Conservation (phyloP, 768 basidiomycete species). For the Leccinellum luteum region DNA sequence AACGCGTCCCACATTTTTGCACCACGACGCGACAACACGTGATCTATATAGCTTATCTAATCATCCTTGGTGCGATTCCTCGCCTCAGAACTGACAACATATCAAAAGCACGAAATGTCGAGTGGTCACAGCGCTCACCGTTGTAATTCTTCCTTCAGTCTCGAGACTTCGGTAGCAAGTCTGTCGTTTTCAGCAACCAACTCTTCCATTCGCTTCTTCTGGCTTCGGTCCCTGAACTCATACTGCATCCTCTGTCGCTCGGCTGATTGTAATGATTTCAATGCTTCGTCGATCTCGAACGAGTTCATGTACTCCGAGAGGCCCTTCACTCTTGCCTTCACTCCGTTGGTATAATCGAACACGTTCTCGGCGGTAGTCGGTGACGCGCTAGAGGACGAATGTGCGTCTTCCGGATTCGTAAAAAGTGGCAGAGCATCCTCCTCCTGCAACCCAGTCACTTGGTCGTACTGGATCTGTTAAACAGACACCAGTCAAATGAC, state of each 20-base stretch:
- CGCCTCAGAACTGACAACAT: conserved; percentile 4
- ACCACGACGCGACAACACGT: conserved; percentile 30
- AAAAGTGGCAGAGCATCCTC: conserved; percentile 22
- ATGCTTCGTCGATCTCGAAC: conserved; percentile 22
- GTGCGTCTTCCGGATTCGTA: conserved; percentile 10
- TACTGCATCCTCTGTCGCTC: conserved; percentile 26
- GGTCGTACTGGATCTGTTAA: not conserved
- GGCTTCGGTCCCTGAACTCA: conserved; percentile 22
- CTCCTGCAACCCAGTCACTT: not conserved
- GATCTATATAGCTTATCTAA: conserved; percentile 26
- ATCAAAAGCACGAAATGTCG: not conserved
- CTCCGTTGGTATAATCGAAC: conserved; percentile 22
- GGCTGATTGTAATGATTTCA: conserved; percentile 7
- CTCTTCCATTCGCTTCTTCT: conserved; percentile 22
- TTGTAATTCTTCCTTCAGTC: conserved; percentile 15
- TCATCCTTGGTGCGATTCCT: conserved; percentile 7
- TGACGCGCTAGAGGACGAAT: conserved; percentile 15
- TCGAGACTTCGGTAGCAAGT: conserved; percentile 14
- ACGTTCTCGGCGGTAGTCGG: conserved; percentile 28
- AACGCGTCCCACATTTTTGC: conserved; percentile 19
- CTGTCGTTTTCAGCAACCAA: conserved; percentile 16
- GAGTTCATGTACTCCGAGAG: conserved; percentile 28
- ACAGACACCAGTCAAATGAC: not conserved
- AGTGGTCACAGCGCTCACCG: conserved; percentile 9
- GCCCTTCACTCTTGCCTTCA: conserved; percentile 22